Evolutionary conservation across 2,329 filamentous ascomycete species (phyloP).

Genomic region (Fusarium oligoseptatum): DNA sequence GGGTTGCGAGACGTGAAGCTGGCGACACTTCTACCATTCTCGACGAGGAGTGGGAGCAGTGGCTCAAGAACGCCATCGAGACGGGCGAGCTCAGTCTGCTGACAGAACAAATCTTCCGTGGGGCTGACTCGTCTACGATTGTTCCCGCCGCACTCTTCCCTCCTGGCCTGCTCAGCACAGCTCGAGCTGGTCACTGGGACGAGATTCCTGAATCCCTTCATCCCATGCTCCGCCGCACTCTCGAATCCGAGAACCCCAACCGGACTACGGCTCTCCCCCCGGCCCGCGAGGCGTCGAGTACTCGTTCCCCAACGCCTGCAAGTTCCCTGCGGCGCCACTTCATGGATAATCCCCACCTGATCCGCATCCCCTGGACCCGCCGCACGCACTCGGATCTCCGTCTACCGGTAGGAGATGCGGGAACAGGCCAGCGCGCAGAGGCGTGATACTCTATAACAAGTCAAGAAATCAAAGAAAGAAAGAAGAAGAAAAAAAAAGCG

Average conservation of each 20-base stretch:
- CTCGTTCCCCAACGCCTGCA: constrained; percentile 21
- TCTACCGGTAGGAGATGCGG: constrained; percentile 55
- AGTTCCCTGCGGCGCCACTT: constrained; percentile 33
- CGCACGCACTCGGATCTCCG: constrained; percentile 53
- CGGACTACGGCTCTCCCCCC: constrained; percentile 31
- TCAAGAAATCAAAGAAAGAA: constrained; percentile 15
- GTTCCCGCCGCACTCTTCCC: constrained; percentile 60
- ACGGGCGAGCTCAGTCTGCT: constrained; percentile 67
- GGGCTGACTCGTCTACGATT: constrained; percentile 41
- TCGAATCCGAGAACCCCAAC: constrained; percentile 55
- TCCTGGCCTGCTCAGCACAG: constrained; percentile 65
- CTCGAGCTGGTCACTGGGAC: constrained; percentile 69
- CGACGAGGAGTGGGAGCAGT: constrained; percentile 81
- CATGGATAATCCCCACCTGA: constrained; percentile 29
- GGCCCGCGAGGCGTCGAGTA: constrained; percentile 22
- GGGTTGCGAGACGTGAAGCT: constrained; percentile 72
- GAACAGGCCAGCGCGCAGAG: constrained; percentile 38
- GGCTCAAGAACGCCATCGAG: constrained; percentile 78
- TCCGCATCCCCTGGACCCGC: constrained; percentile 36
- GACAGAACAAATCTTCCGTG: constrained; percentile 56
- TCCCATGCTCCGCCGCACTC: constrained; percentile 62
- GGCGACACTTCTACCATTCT: constrained; percentile 70
- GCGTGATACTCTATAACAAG: constrained; percentile 23
- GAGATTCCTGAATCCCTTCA: constrained; percentile 70
- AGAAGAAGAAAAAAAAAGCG: constrained; percentile 20